A percentile compares a stretch with the other conserved stretches of the same genome.
These are phyloP conservation scores for Boletales sp. DNA, from an alignment of 768 basidiomycete species.

Conservation along the genomic window DNA sequence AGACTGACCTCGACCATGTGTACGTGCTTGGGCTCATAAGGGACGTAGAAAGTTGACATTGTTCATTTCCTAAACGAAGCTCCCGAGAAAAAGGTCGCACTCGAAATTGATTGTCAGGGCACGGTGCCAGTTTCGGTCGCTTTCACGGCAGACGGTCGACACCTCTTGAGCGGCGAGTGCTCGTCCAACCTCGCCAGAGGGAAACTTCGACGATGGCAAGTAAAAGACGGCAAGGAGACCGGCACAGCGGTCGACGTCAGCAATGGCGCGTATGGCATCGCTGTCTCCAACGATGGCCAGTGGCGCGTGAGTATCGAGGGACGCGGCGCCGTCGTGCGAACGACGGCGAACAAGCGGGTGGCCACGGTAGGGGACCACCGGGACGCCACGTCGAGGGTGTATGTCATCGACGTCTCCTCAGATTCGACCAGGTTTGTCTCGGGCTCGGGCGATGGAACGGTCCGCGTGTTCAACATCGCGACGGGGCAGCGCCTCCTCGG, in stretches of 20 bases:
- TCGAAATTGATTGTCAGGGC: constrained; percentile 5
- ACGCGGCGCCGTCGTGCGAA: constrained; percentile 1
- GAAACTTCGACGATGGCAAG: background rate
- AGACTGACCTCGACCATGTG: too few species aligned
- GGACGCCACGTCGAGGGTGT: background rate
- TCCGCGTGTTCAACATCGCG: constrained; percentile 5
- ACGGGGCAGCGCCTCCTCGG: background rate
- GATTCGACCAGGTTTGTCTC: constrained; percentile 8
- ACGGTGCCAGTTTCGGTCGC: constrained; percentile 3
- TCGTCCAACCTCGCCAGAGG: background rate
- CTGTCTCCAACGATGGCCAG: constrained; percentile 7
- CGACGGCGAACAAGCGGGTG: constrained; percentile 1
- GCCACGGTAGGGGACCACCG: constrained; percentile 1
- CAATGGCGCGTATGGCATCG: background rate
- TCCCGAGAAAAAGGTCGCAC: background rate
- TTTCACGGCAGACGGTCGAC: constrained; percentile 2
- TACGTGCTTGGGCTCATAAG: too few species aligned
- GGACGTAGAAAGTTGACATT: background rate
- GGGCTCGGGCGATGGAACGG: constrained; percentile 7
- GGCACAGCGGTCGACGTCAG: background rate
- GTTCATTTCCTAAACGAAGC: background rate
- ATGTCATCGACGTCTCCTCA: constrained; percentile 8
- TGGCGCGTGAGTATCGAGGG: constrained; percentile 5
- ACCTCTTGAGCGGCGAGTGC: constrained; percentile 6
- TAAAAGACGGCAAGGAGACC: background rate